phyloP scores from a whole-genome alignment of 805 yeast genomes.

The Myxozyma udenii region DNA sequence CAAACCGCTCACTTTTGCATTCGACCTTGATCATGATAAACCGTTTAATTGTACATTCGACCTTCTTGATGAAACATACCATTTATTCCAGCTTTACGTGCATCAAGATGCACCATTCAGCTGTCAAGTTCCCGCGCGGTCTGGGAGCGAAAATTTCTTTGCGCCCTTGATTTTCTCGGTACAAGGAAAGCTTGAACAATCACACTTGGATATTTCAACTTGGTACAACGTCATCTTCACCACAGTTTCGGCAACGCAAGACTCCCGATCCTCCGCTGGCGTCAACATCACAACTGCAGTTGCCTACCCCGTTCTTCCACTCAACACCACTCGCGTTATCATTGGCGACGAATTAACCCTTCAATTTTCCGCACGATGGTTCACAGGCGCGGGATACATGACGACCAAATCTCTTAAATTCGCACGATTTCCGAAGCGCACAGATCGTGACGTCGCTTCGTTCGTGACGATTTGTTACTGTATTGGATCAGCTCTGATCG shows the following conservation, averaged over 20 bases:
- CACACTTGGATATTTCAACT: conserved; percentile 66
- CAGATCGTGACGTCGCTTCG: conserved; percentile 16
- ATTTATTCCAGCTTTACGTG: conserved; percentile 67
- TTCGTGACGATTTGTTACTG: conserved; percentile 29
- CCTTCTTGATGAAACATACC: conserved; percentile 63
- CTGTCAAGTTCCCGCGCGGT: conserved; percentile 58
- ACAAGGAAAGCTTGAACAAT: conserved; percentile 63
- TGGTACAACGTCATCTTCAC: conserved; percentile 54
- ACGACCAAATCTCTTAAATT: conserved; percentile 2
- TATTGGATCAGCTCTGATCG: conserved; percentile 26
- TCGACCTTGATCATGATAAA: conserved; percentile 46
- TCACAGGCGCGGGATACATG: neutral
- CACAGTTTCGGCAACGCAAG: conserved; percentile 29
- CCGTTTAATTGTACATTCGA: conserved; percentile 58
- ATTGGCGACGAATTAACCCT: conserved; percentile 64
- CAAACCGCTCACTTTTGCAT: conserved; percentile 54
- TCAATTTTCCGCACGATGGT: conserved; percentile 60
- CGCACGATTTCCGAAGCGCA: conserved; percentile 18
- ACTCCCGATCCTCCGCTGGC: conserved; percentile 33
- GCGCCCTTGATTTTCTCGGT: conserved; percentile 62
- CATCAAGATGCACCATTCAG: conserved; percentile 77
- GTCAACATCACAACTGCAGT: conserved; percentile 35
- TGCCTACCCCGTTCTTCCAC: conserved; percentile 21
- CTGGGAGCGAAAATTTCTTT: conserved; percentile 34
- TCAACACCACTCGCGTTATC: conserved; percentile 47